These are phyloP conservation scores for Yamadazyma membranifaciens DNA, from an alignment of 1,139 yeast species.

Conservation along the genomic window DNA sequence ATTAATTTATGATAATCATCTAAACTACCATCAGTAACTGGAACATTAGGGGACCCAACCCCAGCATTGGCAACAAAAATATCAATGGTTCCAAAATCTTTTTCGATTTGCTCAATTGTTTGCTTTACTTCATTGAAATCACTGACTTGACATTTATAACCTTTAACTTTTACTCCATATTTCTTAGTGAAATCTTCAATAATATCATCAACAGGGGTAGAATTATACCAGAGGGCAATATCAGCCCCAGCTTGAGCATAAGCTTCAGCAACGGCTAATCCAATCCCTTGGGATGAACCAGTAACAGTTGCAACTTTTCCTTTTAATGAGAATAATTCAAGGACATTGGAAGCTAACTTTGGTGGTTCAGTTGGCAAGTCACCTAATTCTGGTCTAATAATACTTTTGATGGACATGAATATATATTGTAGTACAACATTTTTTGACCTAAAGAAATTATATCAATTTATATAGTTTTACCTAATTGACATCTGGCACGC, in stretches of 20 bases:
- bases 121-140: conserved; percentile 22
- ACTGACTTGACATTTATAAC: conserved; percentile 43
- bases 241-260: conserved; percentile 27
- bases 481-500: no score
- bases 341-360: conserved; percentile 18
- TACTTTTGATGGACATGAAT: conserved; percentile 1
- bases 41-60: conserved; percentile 31
- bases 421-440: not conserved
- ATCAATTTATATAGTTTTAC: no score
- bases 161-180: conserved; percentile 13
- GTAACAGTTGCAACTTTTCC: conserved; percentile 31
- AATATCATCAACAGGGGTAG: conserved; percentile 26
- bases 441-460: no score
- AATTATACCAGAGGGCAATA: conserved; percentile 21
- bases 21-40: conserved; percentile 19
- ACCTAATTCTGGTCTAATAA: conserved; percentile 2
- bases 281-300: conserved; percentile 32
- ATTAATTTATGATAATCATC: conserved; percentile 59
- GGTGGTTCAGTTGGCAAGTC: conserved; percentile 14
- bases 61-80: conserved; percentile 86
- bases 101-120: conserved; percentile 13
- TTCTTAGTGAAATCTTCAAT: conserved; percentile 11
- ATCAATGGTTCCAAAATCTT: conserved; percentile 66
- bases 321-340: conserved; percentile 22
- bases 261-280: conserved; percentile 30